Evolutionary conservation across 2,329 filamentous ascomycete genomes (phyloP).

Genomic region (Pseudonectria buxi): DNA sequence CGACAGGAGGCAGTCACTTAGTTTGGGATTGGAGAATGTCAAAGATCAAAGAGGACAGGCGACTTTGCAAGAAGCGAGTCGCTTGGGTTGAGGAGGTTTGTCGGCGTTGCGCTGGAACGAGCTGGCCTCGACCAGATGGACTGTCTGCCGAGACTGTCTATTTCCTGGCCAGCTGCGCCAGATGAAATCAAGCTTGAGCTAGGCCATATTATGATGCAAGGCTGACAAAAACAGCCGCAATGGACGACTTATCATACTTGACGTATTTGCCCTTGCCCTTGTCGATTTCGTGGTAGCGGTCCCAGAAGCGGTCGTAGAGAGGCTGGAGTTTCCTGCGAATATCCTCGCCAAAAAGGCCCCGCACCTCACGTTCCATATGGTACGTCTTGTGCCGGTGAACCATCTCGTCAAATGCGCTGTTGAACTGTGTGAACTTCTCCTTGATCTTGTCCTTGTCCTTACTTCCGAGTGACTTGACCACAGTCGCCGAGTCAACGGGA

Average conservation of each 20-base stretch:
- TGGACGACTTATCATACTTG: conserved; percentile 85
- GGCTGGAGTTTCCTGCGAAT: conserved; percentile 90
- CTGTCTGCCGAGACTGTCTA: no score
- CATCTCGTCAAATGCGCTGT: conserved; percentile 82
- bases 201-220: conserved; percentile 29
- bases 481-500: conserved; percentile 71
- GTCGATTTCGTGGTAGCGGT: conserved; percentile 94
- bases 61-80: no score
- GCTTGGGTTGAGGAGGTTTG: no score
- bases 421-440: conserved; percentile 90
- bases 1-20: no score
- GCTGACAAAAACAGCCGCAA: conserved; percentile 59
- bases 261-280: conserved; percentile 98
- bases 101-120: no score
- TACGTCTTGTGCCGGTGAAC: conserved; percentile 74
- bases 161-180: not conserved
- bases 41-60: no score
- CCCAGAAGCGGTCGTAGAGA: conserved; percentile 91
- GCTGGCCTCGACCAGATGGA: no score
- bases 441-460: conserved; percentile 97
- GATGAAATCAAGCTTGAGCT: not conserved
- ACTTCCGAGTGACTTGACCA: conserved; percentile 74
- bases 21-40: no score
- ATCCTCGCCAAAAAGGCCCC: conserved; percentile 71
- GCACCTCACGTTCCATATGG: conserved; percentile 86